Conservation (phyloP, 2,329 filamentous ascomycete species). For the Botrytis deweyae region DNA sequence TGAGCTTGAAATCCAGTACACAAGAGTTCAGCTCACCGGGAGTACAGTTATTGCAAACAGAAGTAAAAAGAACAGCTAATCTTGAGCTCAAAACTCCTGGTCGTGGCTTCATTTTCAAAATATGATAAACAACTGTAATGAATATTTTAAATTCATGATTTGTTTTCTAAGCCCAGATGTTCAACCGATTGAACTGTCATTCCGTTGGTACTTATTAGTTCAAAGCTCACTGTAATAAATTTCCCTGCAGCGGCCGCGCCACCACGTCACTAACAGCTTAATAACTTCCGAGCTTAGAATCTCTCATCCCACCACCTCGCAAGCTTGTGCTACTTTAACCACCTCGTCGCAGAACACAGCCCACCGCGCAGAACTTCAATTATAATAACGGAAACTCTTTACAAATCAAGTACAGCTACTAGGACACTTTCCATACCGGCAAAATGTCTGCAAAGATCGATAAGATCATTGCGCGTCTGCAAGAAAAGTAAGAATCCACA, state of each 20-base stretch:
- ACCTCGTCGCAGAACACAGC: neutral
- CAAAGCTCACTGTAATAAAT: neutral
- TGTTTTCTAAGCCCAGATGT: neutral
- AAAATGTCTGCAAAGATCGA: slow-evolving; percentile 58
- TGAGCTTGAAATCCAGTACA: neutral
- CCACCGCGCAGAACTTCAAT: neutral
- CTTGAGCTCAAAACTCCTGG: neutral
- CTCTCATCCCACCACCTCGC: neutral
- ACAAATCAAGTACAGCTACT: neutral
- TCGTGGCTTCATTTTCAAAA: neutral
- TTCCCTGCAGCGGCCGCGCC: neutral
- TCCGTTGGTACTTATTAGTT: neutral
- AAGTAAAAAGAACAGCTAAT: neutral
- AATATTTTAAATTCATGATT: too few relatives aligned
- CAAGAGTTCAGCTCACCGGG: neutral
- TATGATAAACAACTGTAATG: neutral
- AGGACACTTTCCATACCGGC: neutral
- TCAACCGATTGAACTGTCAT: neutral
- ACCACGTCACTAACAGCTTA: slow-evolving; percentile 12
- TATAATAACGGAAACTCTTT: neutral
- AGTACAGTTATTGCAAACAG: neutral
- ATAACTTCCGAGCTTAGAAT: neutral
- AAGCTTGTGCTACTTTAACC: neutral
- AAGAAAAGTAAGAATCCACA: slow-evolving; percentile 60
- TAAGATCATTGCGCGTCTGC: slow-evolving; percentile 72